phyloP scores from a whole-genome alignment of 345 rosid genomes.

The Eucalyptus sideroxylon region DNA sequence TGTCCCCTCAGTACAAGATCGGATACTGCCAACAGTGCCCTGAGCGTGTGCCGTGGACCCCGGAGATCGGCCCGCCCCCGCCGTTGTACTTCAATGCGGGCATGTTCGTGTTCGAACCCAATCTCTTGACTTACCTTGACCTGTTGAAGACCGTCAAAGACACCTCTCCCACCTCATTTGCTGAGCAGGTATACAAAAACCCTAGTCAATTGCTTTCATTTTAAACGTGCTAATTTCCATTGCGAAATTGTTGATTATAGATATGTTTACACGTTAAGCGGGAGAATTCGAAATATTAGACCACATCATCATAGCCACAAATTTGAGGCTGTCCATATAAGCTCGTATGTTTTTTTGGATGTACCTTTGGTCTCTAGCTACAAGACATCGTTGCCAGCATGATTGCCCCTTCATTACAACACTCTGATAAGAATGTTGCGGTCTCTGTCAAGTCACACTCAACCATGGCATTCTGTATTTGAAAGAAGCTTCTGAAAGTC shows the following conservation, averaged over 20 bases:
- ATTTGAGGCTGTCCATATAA: neutral
- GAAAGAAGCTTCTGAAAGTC: neutral
- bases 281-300: neutral
- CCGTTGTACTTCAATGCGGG: conserved; percentile 87
- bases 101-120: conserved; percentile 69
- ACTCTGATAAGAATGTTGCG: neutral
- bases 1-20: conserved; percentile 55
- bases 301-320: neutral
- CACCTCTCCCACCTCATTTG: conserved; percentile 60
- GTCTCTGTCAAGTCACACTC: neutral
- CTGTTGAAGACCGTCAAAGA: conserved; percentile 32
- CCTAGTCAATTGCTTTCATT: neutral
- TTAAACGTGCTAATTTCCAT: neutral
- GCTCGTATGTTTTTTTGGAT: neutral
- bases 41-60: conserved; percentile 51
- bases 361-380: neutral
- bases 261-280: neutral
- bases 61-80: conserved; percentile 46
- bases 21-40: conserved; percentile 90
- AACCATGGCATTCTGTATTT: neutral
- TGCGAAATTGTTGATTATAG: neutral
- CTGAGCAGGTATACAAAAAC: conserved; percentile 59
- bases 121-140: conserved; percentile 23
- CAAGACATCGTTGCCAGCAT: neutral
- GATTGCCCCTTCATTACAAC: neutral